phyloP scores from a whole-genome alignment of 129 eudicot genomes.

The Saposhnikovia divaricata region DNA sequence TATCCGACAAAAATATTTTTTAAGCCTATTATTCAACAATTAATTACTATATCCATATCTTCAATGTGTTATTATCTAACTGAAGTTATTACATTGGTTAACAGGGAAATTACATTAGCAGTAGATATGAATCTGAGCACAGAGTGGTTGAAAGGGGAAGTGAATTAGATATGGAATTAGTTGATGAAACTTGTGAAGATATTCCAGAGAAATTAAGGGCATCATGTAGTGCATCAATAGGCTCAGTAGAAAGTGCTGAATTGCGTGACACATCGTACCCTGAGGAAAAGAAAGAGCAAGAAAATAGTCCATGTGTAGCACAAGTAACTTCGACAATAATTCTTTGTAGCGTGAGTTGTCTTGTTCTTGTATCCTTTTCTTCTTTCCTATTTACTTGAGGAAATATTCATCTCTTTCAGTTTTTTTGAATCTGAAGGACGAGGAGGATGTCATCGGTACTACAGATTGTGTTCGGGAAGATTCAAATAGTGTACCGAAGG shows the following conservation, averaged over 20 bases:
- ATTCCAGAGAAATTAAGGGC: background rate
- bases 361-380: background rate
- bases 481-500: background rate
- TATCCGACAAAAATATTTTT: background rate
- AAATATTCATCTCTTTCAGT: background rate
- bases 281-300: background rate
- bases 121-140: background rate
- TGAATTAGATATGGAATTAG: constrained; percentile 10
- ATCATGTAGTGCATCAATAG: background rate
- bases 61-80: background rate
- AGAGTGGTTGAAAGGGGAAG: background rate
- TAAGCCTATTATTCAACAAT: background rate
- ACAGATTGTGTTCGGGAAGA: background rate
- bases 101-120: constrained; percentile 2
- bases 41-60: background rate
- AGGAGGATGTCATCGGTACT: background rate
- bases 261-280: background rate
- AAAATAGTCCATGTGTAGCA: constrained; percentile 1
- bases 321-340: background rate
- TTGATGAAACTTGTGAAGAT: background rate
- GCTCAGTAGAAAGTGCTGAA: background rate
- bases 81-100: background rate
- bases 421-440: background rate
- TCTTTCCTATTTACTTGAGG: background rate
- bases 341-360: background rate